Evolutionary conservation across 768 basidiomycete genomes (phyloP).

Genomic region (Cubamyces lactineus): DNA sequence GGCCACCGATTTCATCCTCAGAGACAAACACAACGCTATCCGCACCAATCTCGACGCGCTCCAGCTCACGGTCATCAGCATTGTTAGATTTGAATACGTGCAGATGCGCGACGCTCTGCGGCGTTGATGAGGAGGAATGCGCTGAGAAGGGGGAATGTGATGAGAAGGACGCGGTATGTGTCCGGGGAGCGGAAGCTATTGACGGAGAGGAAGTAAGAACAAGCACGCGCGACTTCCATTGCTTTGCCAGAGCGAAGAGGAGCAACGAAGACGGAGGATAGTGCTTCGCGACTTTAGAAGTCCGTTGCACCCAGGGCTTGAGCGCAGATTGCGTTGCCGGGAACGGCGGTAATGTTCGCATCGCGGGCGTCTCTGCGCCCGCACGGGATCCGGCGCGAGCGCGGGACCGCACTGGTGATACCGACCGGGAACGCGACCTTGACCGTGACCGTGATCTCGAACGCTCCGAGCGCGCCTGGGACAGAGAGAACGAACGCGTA

Average conservation of each 20-base stretch:
- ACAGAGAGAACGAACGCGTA: constrained; percentile 22
- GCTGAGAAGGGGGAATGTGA: constrained; percentile 9
- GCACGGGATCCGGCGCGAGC: constrained; percentile 17
- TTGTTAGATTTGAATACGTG: constrained; percentile 72
- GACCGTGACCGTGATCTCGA: constrained; percentile 21
- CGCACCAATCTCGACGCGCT: constrained; percentile 76
- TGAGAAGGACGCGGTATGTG: constrained; percentile 19
- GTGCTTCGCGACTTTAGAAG: constrained; percentile 62
- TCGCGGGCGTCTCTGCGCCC: constrained; percentile 20
- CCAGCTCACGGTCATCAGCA: constrained; percentile 66
- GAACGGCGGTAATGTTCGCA: constrained; percentile 52
- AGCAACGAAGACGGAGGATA: constrained; percentile 67
- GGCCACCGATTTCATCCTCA: constrained; percentile 49
- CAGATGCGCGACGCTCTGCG: constrained; percentile 40
- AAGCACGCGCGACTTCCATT: constrained; percentile 70
- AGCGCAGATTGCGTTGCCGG: constrained; percentile 61
- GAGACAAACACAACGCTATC: constrained; percentile 77
- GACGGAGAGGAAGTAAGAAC: constrained; percentile 46
- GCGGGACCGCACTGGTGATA: constrained; percentile 17
- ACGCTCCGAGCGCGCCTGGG: constrained; percentile 15
- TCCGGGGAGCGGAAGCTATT: constrained; percentile 7
- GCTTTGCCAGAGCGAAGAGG: constrained; percentile 71
- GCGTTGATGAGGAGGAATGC: constrained; percentile 43
- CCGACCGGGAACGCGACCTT: constrained; percentile 16
- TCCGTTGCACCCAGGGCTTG: constrained; percentile 52